A percentile compares a stretch with the other conserved stretches of the same genome.
Evolutionary conservation across 2,329 filamentous ascomycete genomes (phyloP).

Genomic region (Rutstroemia sp.): DNA sequence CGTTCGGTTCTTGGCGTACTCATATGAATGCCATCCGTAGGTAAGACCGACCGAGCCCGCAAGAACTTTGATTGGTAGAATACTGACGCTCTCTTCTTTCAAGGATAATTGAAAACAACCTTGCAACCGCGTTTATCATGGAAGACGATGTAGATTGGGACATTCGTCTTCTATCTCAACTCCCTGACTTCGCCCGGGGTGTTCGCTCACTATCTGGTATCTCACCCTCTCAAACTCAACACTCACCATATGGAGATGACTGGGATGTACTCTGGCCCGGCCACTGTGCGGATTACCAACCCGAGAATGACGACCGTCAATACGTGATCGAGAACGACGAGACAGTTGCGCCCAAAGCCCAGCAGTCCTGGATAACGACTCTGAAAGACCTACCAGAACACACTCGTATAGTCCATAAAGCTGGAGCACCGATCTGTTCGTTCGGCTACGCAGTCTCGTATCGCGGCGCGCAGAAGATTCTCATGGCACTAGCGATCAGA

Average conservation of each 20-base stretch:
- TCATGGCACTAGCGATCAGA: slow-evolving; percentile 47
- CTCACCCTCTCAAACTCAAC: slow-evolving; percentile 4
- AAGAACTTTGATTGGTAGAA: too few species aligned
- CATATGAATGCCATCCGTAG: slow-evolving; percentile 33
- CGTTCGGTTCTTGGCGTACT: slow-evolving; percentile 35
- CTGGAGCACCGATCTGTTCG: slow-evolving; percentile 26
- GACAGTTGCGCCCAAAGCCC: slow-evolving; percentile 21
- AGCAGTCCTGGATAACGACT: slow-evolving; percentile 9
- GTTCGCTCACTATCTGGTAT: slow-evolving; percentile 10
- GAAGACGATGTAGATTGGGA: slow-evolving; percentile 40
- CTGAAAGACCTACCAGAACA: slow-evolving; percentile 11
- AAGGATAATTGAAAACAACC: slow-evolving; percentile 15
- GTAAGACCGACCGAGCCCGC: slow-evolving; percentile 8
- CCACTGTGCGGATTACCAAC: slow-evolving; percentile 28
- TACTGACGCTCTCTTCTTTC: background rate
- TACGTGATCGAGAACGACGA: slow-evolving; percentile 23
- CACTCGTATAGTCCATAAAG: slow-evolving; percentile 26
- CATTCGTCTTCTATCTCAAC: slow-evolving; percentile 30
- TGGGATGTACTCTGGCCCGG: slow-evolving; percentile 34
- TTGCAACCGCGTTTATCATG: slow-evolving; percentile 33
- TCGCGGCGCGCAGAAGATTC: slow-evolving; percentile 44
- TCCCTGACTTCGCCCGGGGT: slow-evolving; percentile 26
- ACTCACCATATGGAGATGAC: slow-evolving; percentile 28
- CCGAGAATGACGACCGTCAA: slow-evolving; percentile 6
- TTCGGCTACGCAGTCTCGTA: slow-evolving; percentile 31